Percentiles rank a stretch among this genome's conserved stretches.
Evolutionary conservation across 192 early-diverging fungal species (phyloP).

Genomic region (Lobosporangium transversale): DNA sequence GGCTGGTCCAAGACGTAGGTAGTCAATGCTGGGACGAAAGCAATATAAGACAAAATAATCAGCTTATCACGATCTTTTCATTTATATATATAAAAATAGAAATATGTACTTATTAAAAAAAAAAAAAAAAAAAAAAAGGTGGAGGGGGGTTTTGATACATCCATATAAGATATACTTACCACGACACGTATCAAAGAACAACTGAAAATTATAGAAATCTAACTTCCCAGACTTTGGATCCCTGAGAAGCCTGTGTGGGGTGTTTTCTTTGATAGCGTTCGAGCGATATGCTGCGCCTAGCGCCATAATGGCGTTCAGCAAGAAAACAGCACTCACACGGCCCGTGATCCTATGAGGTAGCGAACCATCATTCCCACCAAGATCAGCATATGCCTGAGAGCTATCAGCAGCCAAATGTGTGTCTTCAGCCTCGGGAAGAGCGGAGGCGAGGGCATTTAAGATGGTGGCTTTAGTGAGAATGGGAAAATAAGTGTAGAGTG

Average conservation of each 20-base stretch:
- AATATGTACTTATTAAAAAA: not conserved
- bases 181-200: conserved; percentile 32
- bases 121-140: not conserved
- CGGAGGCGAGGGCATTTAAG: conserved; percentile 34
- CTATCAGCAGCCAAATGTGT: conserved; percentile 4
- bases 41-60: not conserved
- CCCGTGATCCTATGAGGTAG: conserved; percentile 46
- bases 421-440: conserved; percentile 18
- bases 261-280: conserved; percentile 38
- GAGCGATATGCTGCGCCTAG: conserved; percentile 45
- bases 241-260: conserved; percentile 12
- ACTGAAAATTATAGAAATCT: conserved; percentile 17
- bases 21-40: conserved; percentile 23
- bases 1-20: conserved; percentile 43
- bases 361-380: not conserved
- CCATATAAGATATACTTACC: conserved; percentile 13
- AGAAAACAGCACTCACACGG: conserved; percentile 40
- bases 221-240: conserved; percentile 4
- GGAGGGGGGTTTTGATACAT: no score
- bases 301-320: conserved; percentile 48
- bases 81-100: no score
- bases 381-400: not conserved
- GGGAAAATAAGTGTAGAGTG: conserved; percentile 34
- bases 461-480: conserved; percentile 44
- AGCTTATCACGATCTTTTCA: not conserved